These are phyloP conservation scores for Talaromyces rugulosus DNA, from an alignment of 2,329 filamentous ascomycete genomes.

Conservation along the genomic window DNA sequence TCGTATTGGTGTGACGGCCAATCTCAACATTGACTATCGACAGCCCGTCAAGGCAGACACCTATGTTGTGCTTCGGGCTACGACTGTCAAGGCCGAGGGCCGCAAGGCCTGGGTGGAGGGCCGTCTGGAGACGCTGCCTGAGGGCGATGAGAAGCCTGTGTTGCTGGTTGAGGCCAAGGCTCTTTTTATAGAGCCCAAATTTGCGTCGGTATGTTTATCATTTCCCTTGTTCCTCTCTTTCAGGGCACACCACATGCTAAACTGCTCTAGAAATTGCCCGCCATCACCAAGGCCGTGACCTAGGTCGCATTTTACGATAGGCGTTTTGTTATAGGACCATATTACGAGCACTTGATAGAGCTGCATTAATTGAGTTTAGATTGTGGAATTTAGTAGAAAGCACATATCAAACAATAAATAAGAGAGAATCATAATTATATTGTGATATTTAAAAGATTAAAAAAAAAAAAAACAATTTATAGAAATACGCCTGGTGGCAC, in stretches of 20 bases:
- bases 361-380: background rate
- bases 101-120: slow-evolving; percentile 94
- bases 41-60: slow-evolving; percentile 70
- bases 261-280: slow-evolving; percentile 3
- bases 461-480: background rate
- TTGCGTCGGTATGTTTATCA: slow-evolving; percentile 61
- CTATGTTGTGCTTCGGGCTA: slow-evolving; percentile 73
- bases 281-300: slow-evolving; percentile 19
- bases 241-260: slow-evolving; percentile 2
- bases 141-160: slow-evolving; percentile 57
- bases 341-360: background rate
- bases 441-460: no score
- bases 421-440: no score
- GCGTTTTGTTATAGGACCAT: background rate
- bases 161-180: slow-evolving; percentile 79
- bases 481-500: background rate
- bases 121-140: slow-evolving; percentile 71
- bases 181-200: slow-evolving; percentile 82
- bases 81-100: slow-evolving; percentile 81
- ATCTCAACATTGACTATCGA: slow-evolving; percentile 75
- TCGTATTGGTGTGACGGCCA: slow-evolving; percentile 79
- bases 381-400: background rate
- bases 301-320: background rate
- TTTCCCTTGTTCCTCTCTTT: background rate
- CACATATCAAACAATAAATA: no score